Evolutionary conservation across 768 basidiomycete genomes (phyloP), one percentile per base, ranked within the genome.

Genomic region (Podaxis carcinomalis): DNA sequence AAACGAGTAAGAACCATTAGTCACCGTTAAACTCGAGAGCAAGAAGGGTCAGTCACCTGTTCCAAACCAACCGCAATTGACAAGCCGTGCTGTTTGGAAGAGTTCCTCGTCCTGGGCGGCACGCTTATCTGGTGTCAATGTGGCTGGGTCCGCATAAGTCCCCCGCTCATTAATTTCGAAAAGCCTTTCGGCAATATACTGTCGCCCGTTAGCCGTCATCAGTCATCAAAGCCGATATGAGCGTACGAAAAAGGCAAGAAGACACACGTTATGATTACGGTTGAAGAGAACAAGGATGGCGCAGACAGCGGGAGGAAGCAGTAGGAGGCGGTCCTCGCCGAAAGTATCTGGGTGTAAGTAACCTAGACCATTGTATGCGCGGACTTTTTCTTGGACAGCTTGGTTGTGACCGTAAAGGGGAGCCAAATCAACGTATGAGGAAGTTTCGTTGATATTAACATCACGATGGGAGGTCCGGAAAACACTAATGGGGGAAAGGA

Each of bases 11-110:
- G 37, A 7, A 7, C 2, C 14, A 44, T 13, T 39, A 65, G 51
- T 42, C 59, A 11, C 46, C 40, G 16, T 35, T 37, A 50, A 7
- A 21, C 35, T 25, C 28, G 35, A 57, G 25, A 16, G n/a, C 40
- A 58, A 56, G 58, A 44, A 54, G 47, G 16, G 49, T 52, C 14
- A 62, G 69, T 62, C 62, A 81, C 81, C 73, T 59, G 79, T 77
- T 39, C 81, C 91, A 61, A 92, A 93, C 91, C 91, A 92, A 10
- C 82, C 84, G 63, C 86, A 88, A 67, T 94, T 94, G 65, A 90
- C 78, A 10, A 93, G 76, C 2, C 90, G 83, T 0, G 90, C 84
- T 4, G 83, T 90, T 70, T 93, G 88, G 83, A 93, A 94, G n/a
- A 94, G 79, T 60, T 92, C 88, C 62, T 90, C 85, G 51, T 89